phyloP scores from a whole-genome alignment of 192 early-diverging fungal genomes.

The Phycomyces nitens region DNA sequence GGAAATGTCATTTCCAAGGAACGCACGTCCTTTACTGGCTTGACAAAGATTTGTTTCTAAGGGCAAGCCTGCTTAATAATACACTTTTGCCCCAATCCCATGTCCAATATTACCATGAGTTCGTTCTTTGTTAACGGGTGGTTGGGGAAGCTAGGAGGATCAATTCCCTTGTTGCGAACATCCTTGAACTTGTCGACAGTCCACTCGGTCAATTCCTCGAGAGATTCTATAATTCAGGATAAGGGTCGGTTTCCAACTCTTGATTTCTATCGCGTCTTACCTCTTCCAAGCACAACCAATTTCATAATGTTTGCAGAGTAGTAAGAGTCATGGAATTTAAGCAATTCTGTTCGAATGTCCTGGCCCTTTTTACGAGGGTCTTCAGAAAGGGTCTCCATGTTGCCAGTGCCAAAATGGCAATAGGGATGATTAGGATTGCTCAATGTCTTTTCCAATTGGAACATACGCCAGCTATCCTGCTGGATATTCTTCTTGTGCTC shows the following conservation, averaged over 20 bases:
- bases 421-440: constrained; percentile 77
- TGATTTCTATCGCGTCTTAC: constrained; percentile 23
- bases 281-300: constrained; percentile 80
- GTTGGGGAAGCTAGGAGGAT: constrained; percentile 62
- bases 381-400: constrained; percentile 76
- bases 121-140: constrained; percentile 75
- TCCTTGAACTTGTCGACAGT: constrained; percentile 74
- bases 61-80: not conserved
- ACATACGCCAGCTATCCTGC: constrained; percentile 83
- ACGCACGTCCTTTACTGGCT: constrained; percentile 82
- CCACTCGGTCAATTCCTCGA: constrained; percentile 85
- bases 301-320: constrained; percentile 98
- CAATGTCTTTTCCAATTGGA: constrained; percentile 83
- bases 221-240: constrained; percentile 53
- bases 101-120: constrained; percentile 64
- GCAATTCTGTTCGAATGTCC: constrained; percentile 76
- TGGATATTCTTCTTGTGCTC: constrained; percentile 97
- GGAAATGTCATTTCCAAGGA: constrained; percentile 80
- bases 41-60: constrained; percentile 65
- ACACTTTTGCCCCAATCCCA: too few species aligned
- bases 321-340: constrained; percentile 85
- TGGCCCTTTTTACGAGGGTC: constrained; percentile 62
- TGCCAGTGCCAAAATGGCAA: constrained; percentile 90
- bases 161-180: constrained; percentile 73
- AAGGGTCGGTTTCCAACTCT: not conserved